Conservation (phyloP, 306 rosid species). For the Rosa rugosa region DNA sequence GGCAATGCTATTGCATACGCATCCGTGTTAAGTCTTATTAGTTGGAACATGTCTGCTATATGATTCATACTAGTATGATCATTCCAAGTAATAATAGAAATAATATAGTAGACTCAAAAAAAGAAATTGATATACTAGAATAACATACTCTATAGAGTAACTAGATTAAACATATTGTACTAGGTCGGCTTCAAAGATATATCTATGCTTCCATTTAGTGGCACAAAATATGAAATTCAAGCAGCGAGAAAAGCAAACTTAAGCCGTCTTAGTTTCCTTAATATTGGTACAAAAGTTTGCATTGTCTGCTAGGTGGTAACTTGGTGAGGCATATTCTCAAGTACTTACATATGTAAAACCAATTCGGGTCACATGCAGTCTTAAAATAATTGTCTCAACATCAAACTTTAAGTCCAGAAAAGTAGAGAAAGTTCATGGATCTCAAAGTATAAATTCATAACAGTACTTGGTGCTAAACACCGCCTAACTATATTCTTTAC, state of each 20-base stretch:
- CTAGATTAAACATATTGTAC: not conserved
- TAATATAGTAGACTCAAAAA: not conserved
- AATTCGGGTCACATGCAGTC: not conserved
- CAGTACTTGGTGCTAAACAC: not conserved
- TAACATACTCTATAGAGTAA: not conserved
- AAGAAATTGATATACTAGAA: not conserved
- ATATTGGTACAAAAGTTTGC: not conserved
- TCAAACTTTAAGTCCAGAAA: not conserved
- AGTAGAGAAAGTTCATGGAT: not conserved
- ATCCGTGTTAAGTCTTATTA: not conserved
- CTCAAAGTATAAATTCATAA: not conserved
- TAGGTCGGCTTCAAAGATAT: not conserved
- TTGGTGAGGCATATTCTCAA: not conserved
- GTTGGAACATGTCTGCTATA: not conserved
- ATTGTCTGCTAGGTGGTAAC: not conserved
- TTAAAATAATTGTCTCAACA: not conserved
- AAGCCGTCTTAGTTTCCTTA: not conserved
- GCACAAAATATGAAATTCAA: not conserved
- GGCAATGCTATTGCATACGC: not conserved
- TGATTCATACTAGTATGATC: not conserved
- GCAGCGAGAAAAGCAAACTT: not conserved
- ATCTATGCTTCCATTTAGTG: not conserved
- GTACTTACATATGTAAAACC: not conserved
- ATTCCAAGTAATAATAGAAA: not conserved
- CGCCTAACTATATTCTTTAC: slow-evolving; percentile 39